Conservation (phyloP, 1,284 basidiomycete genomes). For the Trametes hirsuta region DNA sequence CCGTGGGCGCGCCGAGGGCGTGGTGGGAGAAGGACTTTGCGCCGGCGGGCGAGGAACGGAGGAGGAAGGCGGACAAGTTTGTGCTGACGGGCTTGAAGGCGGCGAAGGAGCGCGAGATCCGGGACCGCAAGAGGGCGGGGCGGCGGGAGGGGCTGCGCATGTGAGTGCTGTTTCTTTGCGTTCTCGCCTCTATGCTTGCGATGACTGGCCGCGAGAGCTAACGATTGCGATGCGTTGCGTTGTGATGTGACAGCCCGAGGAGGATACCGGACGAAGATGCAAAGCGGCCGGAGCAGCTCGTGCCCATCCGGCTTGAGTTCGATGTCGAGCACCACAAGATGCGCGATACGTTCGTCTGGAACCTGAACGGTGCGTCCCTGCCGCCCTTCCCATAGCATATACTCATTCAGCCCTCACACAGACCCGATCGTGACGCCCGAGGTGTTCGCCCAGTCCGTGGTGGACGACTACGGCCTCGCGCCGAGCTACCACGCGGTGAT, state of each 20-base stretch:
- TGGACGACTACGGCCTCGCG: slow-evolving; percentile 89
- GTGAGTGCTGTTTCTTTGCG: slow-evolving; percentile 39
- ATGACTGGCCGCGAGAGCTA: slow-evolving; percentile 15
- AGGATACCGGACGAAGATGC: slow-evolving; percentile 61
- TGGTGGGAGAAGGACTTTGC: slow-evolving; percentile 56
- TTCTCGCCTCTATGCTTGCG: not conserved
- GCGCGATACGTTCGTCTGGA: slow-evolving; percentile 98
- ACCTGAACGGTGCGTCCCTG: slow-evolving; percentile 74
- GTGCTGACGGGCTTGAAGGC: slow-evolving; percentile 32
- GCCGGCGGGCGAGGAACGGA: slow-evolving; percentile 34
- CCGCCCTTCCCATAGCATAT: not conserved
- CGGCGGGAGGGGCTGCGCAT: slow-evolving; percentile 73
- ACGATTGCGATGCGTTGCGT: not conserved
- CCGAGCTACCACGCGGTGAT: slow-evolving; percentile 76
- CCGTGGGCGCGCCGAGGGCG: slow-evolving; percentile 35
- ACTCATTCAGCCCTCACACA: slow-evolving; percentile 33
- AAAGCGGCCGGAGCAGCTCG: slow-evolving; percentile 74
- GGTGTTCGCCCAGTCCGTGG: slow-evolving; percentile 85
- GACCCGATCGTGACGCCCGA: slow-evolving; percentile 91
- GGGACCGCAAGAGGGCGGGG: slow-evolving; percentile 54
- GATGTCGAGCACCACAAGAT: slow-evolving; percentile 92
- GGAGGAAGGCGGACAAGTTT: slow-evolving; percentile 52
- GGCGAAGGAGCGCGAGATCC: slow-evolving; percentile 43
- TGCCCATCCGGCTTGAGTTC: slow-evolving; percentile 94
- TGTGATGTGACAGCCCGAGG: slow-evolving; percentile 52